These are phyloP conservation scores for Bretziella fagacearum DNA, from an alignment of 2,329 filamentous ascomycete genomes.

Conservation along the genomic window DNA sequence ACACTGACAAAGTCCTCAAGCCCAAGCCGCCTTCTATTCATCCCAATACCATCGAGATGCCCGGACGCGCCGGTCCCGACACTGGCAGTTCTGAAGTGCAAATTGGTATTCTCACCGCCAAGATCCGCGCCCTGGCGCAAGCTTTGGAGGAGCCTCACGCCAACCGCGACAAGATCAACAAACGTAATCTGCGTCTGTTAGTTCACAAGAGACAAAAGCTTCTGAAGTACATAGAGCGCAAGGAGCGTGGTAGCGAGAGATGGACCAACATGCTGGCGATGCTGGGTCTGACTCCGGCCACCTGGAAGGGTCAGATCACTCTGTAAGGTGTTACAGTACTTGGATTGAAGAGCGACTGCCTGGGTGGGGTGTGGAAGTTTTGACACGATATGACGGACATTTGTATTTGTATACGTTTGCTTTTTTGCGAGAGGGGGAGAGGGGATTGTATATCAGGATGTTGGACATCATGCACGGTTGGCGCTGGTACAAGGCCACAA, in stretches of 20 bases:
- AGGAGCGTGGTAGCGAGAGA: constrained; percentile 78
- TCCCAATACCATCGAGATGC: constrained; percentile 26
- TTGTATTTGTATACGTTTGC: constrained; percentile 14
- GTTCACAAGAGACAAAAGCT: constrained; percentile 83
- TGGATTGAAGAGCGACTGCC: not conserved
- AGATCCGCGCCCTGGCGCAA: constrained; percentile 68
- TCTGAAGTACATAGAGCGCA: constrained; percentile 67
- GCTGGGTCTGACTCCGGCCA: constrained; percentile 70
- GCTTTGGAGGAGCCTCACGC: constrained; percentile 50
- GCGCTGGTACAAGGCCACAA: not conserved
- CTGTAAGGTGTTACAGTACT: constrained; percentile 29
- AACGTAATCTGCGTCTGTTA: constrained; percentile 69
- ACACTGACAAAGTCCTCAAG: constrained; percentile 56
- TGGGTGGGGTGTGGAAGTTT: not conserved
- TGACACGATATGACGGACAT: constrained; percentile 7
- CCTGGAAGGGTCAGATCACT: constrained; percentile 80
- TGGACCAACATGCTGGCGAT: constrained; percentile 77
- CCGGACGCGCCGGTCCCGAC: constrained; percentile 61
- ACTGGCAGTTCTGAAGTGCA: constrained; percentile 97
- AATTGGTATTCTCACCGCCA: constrained; percentile 83
- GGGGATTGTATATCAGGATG: constrained; percentile 1
- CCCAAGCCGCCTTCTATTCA: constrained; percentile 38
- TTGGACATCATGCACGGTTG: not conserved
- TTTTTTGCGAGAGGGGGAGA: too few species aligned
- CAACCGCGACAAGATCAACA: constrained; percentile 83